Evolutionary conservation across 2,329 filamentous ascomycete genomes (phyloP).

Genomic region (Neonectria sp.): DNA sequence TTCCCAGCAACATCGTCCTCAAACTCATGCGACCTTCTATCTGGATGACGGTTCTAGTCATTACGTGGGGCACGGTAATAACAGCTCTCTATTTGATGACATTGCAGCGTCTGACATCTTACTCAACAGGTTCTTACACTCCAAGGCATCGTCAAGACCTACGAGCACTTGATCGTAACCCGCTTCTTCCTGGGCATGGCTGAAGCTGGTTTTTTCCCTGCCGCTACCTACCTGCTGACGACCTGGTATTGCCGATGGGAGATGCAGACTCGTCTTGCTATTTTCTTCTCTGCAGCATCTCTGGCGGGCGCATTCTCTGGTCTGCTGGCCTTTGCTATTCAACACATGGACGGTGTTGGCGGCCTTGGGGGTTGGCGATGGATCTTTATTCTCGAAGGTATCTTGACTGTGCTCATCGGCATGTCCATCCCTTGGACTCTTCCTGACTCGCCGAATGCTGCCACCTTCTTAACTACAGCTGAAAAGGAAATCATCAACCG

Average conservation of each 20-base stretch:
- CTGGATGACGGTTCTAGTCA: slow-evolving; percentile 14
- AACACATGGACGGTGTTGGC: slow-evolving; percentile 29
- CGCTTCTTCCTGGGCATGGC: slow-evolving; percentile 13
- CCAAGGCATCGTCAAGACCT: slow-evolving; percentile 20
- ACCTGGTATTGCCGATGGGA: slow-evolving; percentile 38
- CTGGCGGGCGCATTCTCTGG: slow-evolving; percentile 50
- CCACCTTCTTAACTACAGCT: not conserved
- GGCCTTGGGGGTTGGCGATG: slow-evolving; percentile 35
- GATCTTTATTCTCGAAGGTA: slow-evolving; percentile 23
- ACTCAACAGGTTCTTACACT: slow-evolving; percentile 2
- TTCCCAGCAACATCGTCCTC: slow-evolving; percentile 32
- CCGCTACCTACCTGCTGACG: slow-evolving; percentile 9
- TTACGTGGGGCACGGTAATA: slow-evolving; percentile 25
- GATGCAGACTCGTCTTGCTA: slow-evolving; percentile 29
- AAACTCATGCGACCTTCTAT: slow-evolving; percentile 18
- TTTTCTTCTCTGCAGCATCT: slow-evolving; percentile 38
- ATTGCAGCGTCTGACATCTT: not conserved
- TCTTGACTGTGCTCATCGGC: slow-evolving; percentile 28
- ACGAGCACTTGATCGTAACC: slow-evolving; percentile 9
- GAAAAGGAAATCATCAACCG: slow-evolving; percentile 6
- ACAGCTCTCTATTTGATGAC: not conserved
- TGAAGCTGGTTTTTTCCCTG: slow-evolving; percentile 25
- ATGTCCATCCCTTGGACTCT: slow-evolving; percentile 11
- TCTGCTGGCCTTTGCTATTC: slow-evolving; percentile 33
- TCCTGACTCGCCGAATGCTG: slow-evolving; percentile 1